A percentile compares a stretch with the other conserved stretches of the same genome.
phyloP scores from a whole-genome alignment of 805 yeast species.

The Grigorovia humatica region DNA sequence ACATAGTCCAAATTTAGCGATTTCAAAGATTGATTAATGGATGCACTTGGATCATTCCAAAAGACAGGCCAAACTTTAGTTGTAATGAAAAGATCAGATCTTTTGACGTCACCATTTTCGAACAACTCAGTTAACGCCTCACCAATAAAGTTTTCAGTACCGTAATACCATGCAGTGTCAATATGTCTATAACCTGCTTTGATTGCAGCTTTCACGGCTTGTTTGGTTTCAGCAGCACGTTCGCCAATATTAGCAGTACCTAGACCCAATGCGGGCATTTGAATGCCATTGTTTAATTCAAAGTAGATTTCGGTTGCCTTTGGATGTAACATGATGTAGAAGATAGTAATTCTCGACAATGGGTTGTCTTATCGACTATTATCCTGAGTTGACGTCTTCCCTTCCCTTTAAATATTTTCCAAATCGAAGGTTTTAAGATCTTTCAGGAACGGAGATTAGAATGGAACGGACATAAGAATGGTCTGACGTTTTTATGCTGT shows the following conservation, averaged over 20 bases:
- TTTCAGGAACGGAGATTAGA: not conserved
- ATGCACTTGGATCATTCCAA: constrained; percentile 40
- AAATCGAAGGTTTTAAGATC: not conserved
- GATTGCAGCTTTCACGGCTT: constrained; percentile 50
- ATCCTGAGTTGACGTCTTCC: too few species aligned
- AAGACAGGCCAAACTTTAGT: constrained; percentile 61
- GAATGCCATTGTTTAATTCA: constrained; percentile 45
- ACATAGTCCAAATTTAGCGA: constrained; percentile 62
- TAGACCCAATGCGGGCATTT: constrained; percentile 58
- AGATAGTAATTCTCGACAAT: too few species aligned
- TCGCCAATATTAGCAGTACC: constrained; percentile 53
- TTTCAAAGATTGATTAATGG: constrained; percentile 47
- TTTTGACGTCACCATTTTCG: constrained; percentile 35
- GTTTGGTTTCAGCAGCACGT: constrained; percentile 36
- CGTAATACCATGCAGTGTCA: constrained; percentile 65
- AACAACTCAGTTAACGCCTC: constrained; percentile 42
- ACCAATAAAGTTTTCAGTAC: constrained; percentile 61
- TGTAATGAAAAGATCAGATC: constrained; percentile 58
- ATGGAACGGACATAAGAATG: not conserved
- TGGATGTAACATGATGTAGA: constrained; percentile 18
- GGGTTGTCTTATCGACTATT: too few species aligned
- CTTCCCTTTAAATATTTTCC: not conserved
- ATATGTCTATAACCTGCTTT: constrained; percentile 60
- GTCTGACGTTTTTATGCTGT: not conserved
- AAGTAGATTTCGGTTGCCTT: constrained; percentile 32